These are phyloP conservation scores for Closterium sp. DNA, from an alignment of 139 green algal genomes.

Conservation along the genomic window DNA sequence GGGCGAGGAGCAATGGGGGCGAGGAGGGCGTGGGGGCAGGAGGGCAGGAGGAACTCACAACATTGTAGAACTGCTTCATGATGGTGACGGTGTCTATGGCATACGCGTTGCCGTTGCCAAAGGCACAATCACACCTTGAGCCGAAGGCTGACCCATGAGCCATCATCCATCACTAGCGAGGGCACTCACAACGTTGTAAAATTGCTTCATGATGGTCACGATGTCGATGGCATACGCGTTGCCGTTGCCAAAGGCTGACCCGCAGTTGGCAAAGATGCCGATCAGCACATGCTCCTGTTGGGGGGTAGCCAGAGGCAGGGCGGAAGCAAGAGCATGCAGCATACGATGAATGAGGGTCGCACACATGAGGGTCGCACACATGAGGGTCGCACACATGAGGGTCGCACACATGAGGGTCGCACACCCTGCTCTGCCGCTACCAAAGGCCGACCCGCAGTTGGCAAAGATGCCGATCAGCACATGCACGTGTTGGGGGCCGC, in stretches of 20 bases:
- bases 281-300: conserved; percentile 32
- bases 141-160: too few relatives aligned
- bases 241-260: conserved; percentile 23
- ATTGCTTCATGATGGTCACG: conserved; percentile 23
- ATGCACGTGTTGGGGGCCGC: neutral
- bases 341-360: too few relatives aligned
- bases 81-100: conserved; percentile 34
- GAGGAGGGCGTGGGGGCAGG: neutral
- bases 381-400: too few relatives aligned
- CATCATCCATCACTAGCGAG: too few relatives aligned
- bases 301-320: too few relatives aligned
- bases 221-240: conserved; percentile 38
- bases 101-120: conserved; percentile 34
- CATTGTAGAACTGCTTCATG: conserved; percentile 16
- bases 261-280: conserved; percentile 24
- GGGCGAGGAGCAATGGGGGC: too few relatives aligned
- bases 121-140: too few relatives aligned
- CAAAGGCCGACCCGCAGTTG: conserved; percentile 12
- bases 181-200: conserved; percentile 21
- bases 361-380: too few relatives aligned
- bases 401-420: too few relatives aligned
- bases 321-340: too few relatives aligned
- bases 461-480: conserved; percentile 27
- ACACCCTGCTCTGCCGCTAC: neutral
- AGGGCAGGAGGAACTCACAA: neutral